A percentile compares a stretch with the other conserved stretches of the same genome.
Evolutionary conservation across 371 early-diverging fungal species (phyloP).

Genomic region (Syncephalastrum racemosum): DNA sequence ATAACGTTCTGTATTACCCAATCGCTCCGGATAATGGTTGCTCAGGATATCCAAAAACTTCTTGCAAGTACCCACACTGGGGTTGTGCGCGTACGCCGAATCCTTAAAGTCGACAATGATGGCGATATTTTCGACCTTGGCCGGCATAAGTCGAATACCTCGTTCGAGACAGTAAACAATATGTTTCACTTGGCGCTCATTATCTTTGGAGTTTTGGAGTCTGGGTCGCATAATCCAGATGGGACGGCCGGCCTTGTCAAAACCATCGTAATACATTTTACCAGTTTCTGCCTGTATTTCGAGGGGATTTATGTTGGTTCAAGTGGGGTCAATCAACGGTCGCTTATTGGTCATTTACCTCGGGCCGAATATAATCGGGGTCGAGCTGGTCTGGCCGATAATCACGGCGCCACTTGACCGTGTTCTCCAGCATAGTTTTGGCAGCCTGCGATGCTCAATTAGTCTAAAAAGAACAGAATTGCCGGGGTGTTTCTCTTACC

Average conservation of each 20-base stretch:
- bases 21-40: constrained; percentile 87
- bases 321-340: background rate
- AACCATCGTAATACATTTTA: constrained; percentile 81
- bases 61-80: constrained; percentile 71
- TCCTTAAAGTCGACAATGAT: constrained; percentile 84
- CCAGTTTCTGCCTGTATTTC: constrained; percentile 67
- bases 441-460: constrained; percentile 37
- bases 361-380: constrained; percentile 69
- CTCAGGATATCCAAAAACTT: constrained; percentile 77
- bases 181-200: constrained; percentile 72
- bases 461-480: background rate
- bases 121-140: constrained; percentile 64
- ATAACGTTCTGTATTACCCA: constrained; percentile 40
- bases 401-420: constrained; percentile 75
- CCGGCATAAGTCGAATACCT: constrained; percentile 80
- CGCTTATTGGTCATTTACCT: constrained; percentile 48
- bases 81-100: constrained; percentile 65
- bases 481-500: constrained; percentile 17
- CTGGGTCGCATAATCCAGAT: constrained; percentile 75
- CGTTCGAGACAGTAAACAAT: constrained; percentile 81
- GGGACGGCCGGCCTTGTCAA: constrained; percentile 69
- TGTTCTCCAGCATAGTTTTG: constrained; percentile 61
- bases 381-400: constrained; percentile 75
- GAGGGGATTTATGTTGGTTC: too few relatives aligned
- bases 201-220: constrained; percentile 78